Percentiles rank a stretch among this genome's conserved stretches.
phyloP scores from a whole-genome alignment of 805 yeast species.

The Hanseniaspora occidentalis region DNA sequence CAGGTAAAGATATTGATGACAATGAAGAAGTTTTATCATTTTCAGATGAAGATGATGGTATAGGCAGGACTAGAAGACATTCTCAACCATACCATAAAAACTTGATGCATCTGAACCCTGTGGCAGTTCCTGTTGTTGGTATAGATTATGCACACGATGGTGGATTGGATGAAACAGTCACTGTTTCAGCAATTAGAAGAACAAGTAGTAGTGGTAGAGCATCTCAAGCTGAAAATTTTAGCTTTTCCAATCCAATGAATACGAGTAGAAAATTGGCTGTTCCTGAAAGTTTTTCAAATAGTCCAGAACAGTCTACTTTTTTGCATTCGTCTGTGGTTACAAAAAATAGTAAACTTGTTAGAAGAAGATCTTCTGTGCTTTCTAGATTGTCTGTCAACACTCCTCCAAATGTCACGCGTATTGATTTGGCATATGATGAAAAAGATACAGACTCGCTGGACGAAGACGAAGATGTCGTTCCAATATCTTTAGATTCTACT shows the following conservation, averaged over 20 bases:
- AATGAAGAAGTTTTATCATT: neutral
- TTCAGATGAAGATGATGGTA: neutral
- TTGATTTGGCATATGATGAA: slow-evolving; percentile 2
- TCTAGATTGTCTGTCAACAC: slow-evolving; percentile 19
- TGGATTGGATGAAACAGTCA: no score
- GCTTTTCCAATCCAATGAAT: neutral
- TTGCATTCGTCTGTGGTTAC: no score
- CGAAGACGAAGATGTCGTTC: slow-evolving; percentile 2
- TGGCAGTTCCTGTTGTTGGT: slow-evolving; percentile 4
- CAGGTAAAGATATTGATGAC: slow-evolving; percentile 5
- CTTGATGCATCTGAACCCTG: slow-evolving; percentile 5
- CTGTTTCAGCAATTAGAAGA: no score
- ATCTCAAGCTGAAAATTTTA: neutral
- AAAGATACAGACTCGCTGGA: neutral
- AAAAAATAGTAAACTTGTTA: no score
- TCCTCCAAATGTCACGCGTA: slow-evolving; percentile 18
- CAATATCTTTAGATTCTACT: no score
- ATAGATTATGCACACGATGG: neutral
- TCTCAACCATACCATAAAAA: slow-evolving; percentile 9
- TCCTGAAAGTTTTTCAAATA: no score
- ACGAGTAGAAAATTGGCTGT: no score
- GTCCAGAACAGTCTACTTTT: no score
- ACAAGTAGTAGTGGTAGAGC: no score
- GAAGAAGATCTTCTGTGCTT: slow-evolving; percentile 21
- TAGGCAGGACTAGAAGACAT: neutral